Evolutionary conservation across 2,329 filamentous ascomycete species (phyloP), one percentile per base, ranked within the genome.

Genomic region (Epichloe typhina): DNA sequence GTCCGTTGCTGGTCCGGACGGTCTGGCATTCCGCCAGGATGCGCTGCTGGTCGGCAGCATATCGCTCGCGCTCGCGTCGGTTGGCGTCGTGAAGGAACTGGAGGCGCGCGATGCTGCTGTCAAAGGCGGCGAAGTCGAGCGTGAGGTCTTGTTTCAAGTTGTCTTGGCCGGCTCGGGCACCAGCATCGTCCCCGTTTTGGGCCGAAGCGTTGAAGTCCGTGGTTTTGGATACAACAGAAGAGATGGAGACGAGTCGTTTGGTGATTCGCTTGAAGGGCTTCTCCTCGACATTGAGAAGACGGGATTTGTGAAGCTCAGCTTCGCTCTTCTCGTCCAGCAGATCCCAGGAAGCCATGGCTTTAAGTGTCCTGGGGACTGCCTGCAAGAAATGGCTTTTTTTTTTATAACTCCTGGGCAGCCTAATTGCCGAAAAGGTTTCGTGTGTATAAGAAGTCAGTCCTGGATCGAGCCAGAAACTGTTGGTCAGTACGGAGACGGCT

Each of bases 231-330:
- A 85, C 73, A 33, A 88, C 74, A 19, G 83, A 80, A 50, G 81
- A 79, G 15, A 85, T 78, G 21, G 79, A 76, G 5, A 87, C 75
- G 8, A 97, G 79, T 35, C 86, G 84, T 68, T 89, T 89, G 21
- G 86, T 87, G 53, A 96, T 82, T 54, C 90, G 84, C 66, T 88
- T 88, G 72, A 95, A 96, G 0, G 89, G 88, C 52, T 89, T 89
- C 63, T 95, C 88, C 72, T 97, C 91, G 54, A 96, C 84, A 56
- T 87, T 86, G 38, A 96, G 78, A 4, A 96, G 84, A 41, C 91
- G 87, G 33, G 79, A 78, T 62, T 90, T 91, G 72, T 96, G 91
- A 38, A 96, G 82, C 56, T 88, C 83, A 65, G 88, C 84, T 69
- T 89, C 85, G 57, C 88, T 84, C 56, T 77, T 75, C 58, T 86